Conservation (phyloP, 306 rosid species). For the Malus sylvestris region DNA sequence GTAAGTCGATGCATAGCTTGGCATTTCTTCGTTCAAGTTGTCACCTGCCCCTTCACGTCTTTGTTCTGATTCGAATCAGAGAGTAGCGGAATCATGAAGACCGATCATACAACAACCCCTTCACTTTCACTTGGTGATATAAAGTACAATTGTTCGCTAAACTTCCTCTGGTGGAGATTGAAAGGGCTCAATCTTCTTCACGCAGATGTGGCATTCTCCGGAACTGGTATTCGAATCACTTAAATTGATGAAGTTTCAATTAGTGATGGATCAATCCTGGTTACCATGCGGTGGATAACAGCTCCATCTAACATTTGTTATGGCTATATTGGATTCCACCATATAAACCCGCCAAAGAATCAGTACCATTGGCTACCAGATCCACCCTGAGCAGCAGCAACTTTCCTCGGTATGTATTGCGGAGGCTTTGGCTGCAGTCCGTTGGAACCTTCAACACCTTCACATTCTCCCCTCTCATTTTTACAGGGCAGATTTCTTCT, state of each 20-base stretch:
- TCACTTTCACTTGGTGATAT: constrained; percentile 19
- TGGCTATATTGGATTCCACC: not conserved
- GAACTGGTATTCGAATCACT: not conserved
- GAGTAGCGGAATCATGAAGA: constrained; percentile 22
- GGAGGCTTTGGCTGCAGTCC: constrained; percentile 81
- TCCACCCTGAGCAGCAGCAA: constrained; percentile 82
- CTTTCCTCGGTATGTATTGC: constrained; percentile 64
- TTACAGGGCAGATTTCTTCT: constrained; percentile 75
- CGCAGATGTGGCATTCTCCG: not conserved
- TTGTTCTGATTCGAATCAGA: constrained; percentile 16
- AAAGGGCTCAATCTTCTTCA: constrained; percentile 14
- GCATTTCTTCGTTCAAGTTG: constrained; percentile 15
- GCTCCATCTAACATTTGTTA: constrained; percentile 7
- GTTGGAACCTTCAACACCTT: constrained; percentile 65
- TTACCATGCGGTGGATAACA: constrained; percentile 5
- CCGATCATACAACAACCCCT: constrained; percentile 11
- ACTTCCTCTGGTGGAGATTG: not conserved
- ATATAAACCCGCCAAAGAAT: constrained; percentile 5
- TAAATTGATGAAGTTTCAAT: not conserved
- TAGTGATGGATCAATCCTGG: constrained; percentile 1
- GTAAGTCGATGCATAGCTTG: constrained; percentile 5
- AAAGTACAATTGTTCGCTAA: constrained; percentile 22
- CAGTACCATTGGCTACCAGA: constrained; percentile 77
- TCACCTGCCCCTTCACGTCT: constrained; percentile 15
- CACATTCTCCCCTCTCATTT: constrained; percentile 67